Base-by-base conservation (phyloP, 2,329 filamentous ascomycete species). In the Aureobasidium sp. region DNA sequence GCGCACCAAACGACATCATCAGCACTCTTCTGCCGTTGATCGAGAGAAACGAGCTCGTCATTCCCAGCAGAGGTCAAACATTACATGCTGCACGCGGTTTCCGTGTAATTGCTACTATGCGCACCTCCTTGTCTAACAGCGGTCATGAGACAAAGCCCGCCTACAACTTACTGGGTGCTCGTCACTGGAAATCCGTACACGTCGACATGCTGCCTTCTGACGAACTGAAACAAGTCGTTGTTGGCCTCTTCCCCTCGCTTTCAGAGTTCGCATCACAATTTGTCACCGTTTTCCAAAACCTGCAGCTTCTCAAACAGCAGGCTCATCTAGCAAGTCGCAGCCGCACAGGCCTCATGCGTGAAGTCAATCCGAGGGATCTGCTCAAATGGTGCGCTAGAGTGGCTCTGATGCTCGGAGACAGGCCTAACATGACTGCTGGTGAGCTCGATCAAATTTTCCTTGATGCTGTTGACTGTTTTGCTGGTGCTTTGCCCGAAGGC, bases 1-100 rank as follows among this genome's bases (percentile, higher is more conserved):
- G 91, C 57, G 93, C 93, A 10, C 93, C 94, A 4, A 91, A 88
- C 59, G 93, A 98, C 69, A 88, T 98, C 42, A 83, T 98, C 68
- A 95, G 91, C 66, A 90, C 90, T 12, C 79, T 99, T 24, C 76
- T 98, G 22, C 93, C 94, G 8, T 77, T 98, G 7, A 90, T 98
- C 56, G 93, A 98, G 70, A 83, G 87, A 56, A 84, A 88, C n/a
- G 89, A 96, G 66, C 79, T 98, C 12, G 76, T 94, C 3, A 90
- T 98, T 25, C 88, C 93, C 0, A 94, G 85, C 61, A 84, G 91
- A 55, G 90, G 89, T 53, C 90, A 97, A 71, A 85, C 79, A 4
- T 84, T 98, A 45, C 81, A 83, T 63, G 93, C 93, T 50, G 82
- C 87, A 1, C 83, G 83, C 62, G 88, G 86, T 1, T 99, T 98